A percentile compares a stretch with the other conserved stretches of the same genome.
Conservation (phyloP, 192 early-diverging fungal genomes). For the Backusella mclennaniae region DNA sequence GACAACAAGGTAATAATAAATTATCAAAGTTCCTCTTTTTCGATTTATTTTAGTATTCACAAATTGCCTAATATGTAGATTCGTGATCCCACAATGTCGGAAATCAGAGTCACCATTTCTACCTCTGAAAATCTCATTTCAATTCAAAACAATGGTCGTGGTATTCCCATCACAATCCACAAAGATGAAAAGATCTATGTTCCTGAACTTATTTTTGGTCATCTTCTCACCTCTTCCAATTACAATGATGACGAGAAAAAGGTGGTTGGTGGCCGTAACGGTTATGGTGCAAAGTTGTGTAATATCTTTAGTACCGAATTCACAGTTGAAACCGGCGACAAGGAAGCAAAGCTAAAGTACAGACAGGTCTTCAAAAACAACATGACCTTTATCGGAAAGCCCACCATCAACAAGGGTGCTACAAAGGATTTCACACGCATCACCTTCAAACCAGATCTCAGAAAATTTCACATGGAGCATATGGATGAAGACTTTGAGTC, state of each 20-base stretch:
- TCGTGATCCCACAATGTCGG: constrained; percentile 85
- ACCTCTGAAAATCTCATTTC: constrained; percentile 76
- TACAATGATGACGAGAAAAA: constrained; percentile 96
- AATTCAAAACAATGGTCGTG: constrained; percentile 91
- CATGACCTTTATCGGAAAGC: constrained; percentile 78
- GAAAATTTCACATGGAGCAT: constrained; percentile 82
- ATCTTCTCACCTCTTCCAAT: constrained; percentile 95
- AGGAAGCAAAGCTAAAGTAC: constrained; percentile 67
- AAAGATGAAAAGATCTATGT: constrained; percentile 87
- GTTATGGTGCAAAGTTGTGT: constrained; percentile 91
- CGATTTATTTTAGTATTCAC: too few species aligned
- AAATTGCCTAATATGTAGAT: constrained; percentile 40
- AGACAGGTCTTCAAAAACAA: constrained; percentile 87
- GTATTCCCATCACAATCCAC: constrained; percentile 95
- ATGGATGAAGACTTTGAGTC: constrained; percentile 88
- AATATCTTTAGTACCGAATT: constrained; percentile 98
- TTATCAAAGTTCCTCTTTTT: background rate
- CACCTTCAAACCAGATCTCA: constrained; percentile 92
- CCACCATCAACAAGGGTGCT: constrained; percentile 66
- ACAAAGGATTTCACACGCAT: constrained; percentile 87
- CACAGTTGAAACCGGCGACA: constrained; percentile 88
- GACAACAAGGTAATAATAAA: constrained; percentile 75
- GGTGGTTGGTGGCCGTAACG: constrained; percentile 94
- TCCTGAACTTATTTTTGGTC: constrained; percentile 97
- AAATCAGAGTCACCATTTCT: constrained; percentile 87